Conservation (phyloP, 371 early-diverging fungal genomes). For the Mucor sp. region DNA sequence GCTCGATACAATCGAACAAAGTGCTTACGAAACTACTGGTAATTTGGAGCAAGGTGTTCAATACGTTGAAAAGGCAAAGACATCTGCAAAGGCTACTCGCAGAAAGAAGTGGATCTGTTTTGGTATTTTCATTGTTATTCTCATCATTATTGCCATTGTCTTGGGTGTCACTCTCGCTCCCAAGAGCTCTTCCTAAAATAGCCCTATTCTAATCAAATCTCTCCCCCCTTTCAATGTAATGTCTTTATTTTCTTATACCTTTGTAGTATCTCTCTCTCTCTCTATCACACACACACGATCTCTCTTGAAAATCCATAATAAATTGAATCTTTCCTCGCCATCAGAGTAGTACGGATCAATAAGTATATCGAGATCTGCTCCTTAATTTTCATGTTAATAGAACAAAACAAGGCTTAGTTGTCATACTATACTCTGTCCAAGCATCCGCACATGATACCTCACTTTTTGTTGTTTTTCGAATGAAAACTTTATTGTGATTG, state of each 20-base stretch:
- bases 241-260: slow-evolving; percentile 8
- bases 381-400: neutral
- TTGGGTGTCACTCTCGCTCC: slow-evolving; percentile 18
- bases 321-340: neutral
- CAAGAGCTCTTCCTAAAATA: slow-evolving; percentile 2
- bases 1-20: slow-evolving; percentile 41
- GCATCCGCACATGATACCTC: neutral
- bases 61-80: slow-evolving; percentile 37
- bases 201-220: slow-evolving; percentile 4
- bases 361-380: neutral
- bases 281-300: neutral
- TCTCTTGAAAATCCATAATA: neutral
- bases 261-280: slow-evolving; percentile 5
- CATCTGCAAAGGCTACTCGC: slow-evolving; percentile 39
- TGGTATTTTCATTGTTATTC: slow-evolving; percentile 41
- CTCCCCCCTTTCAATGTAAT: neutral
- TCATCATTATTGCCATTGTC: slow-evolving; percentile 47
- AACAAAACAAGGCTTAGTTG: neutral
- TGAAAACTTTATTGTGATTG: neutral
- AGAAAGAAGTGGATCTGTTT: slow-evolving; percentile 57
- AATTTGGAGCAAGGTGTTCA: slow-evolving; percentile 39
- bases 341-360: no score
- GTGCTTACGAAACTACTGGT: slow-evolving; percentile 33
- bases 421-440: neutral
- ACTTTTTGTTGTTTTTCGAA: neutral